phyloP scores from a whole-genome alignment of 2,329 filamentous ascomycete species.

The Epichloe hybrida region DNA sequence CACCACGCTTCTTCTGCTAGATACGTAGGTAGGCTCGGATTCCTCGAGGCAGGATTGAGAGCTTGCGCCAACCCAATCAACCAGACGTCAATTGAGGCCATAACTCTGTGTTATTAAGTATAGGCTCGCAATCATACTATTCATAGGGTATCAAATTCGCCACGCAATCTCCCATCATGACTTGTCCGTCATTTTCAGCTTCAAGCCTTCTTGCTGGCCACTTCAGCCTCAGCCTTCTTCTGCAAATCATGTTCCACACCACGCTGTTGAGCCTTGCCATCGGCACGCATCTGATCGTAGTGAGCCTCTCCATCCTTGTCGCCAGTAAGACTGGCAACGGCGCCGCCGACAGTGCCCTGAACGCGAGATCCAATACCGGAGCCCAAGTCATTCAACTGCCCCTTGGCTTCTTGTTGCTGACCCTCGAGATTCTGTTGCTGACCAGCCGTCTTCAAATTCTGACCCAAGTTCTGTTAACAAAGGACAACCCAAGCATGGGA shows the following conservation, averaged over 20 bases:
- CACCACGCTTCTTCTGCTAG: too few species aligned
- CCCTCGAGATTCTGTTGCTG: conserved; percentile 68
- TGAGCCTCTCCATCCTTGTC: conserved; percentile 50
- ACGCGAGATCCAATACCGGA: conserved; percentile 56
- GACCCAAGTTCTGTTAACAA: conserved; percentile 3
- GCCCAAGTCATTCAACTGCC: conserved; percentile 59
- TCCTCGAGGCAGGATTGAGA: too few species aligned
- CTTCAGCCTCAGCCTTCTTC: conserved; percentile 49
- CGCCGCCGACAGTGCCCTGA: conserved; percentile 56
- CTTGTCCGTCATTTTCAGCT: neutral
- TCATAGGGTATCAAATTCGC: conserved; percentile 6
- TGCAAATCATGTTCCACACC: conserved; percentile 70
- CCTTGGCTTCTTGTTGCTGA: conserved; percentile 68
- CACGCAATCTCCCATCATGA: neutral
- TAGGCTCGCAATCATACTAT: conserved; percentile 2
- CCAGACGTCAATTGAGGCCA: neutral
- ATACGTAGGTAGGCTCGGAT: too few species aligned
- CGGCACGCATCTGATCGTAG: conserved; percentile 58
- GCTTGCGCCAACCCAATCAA: too few species aligned
- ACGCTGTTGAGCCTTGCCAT: conserved; percentile 72
- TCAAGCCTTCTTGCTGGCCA: conserved; percentile 3
- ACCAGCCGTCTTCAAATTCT: conserved; percentile 59
- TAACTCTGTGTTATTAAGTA: neutral
- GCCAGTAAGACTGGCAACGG: conserved; percentile 63
- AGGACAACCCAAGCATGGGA: neutral